Evolutionary conservation across 768 basidiomycete genomes (phyloP).

Genomic region (Mycena floridula): DNA sequence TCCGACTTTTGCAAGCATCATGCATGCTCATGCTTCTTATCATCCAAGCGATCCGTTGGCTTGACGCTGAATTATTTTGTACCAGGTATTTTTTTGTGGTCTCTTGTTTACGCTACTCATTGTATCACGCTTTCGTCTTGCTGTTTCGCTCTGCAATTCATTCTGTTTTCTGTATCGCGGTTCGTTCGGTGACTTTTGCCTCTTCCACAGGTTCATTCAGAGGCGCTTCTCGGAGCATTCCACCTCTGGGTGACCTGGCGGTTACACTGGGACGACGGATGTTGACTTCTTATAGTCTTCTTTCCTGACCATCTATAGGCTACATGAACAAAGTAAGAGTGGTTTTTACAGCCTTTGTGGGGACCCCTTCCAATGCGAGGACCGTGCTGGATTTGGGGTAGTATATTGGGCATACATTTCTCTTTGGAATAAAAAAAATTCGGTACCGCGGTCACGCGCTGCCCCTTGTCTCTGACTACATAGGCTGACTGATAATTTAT

Average conservation of each 20-base stretch:
- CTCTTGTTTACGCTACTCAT: no score
- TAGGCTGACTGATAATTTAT: no score
- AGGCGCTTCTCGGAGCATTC: background rate
- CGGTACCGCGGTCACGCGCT: no score
- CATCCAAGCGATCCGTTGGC: slow-evolving; percentile 18
- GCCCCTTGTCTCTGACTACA: no score
- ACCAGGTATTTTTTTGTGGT: background rate
- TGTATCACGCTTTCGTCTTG: background rate
- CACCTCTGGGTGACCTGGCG: background rate
- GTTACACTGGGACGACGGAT: slow-evolving; percentile 4
- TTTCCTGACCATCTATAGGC: slow-evolving; percentile 15
- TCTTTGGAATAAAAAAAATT: no score
- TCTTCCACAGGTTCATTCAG: background rate
- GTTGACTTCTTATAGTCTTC: slow-evolving; percentile 6
- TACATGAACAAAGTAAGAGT: slow-evolving; percentile 39
- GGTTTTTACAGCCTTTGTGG: slow-evolving; percentile 64
- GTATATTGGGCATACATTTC: slow-evolving; percentile 80
- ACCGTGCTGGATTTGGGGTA: slow-evolving; percentile 67
- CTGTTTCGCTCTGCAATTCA: background rate
- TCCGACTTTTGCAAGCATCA: slow-evolving; percentile 54
- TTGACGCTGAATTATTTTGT: slow-evolving; percentile 12
- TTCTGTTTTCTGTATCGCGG: background rate
- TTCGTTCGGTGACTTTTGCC: background rate
- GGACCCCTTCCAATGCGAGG: slow-evolving; percentile 81
- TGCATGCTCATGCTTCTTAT: slow-evolving; percentile 58